Base-by-base conservation (phyloP, 805 yeast genomes). In the Maudiozyma pseudohumilis region DNA sequence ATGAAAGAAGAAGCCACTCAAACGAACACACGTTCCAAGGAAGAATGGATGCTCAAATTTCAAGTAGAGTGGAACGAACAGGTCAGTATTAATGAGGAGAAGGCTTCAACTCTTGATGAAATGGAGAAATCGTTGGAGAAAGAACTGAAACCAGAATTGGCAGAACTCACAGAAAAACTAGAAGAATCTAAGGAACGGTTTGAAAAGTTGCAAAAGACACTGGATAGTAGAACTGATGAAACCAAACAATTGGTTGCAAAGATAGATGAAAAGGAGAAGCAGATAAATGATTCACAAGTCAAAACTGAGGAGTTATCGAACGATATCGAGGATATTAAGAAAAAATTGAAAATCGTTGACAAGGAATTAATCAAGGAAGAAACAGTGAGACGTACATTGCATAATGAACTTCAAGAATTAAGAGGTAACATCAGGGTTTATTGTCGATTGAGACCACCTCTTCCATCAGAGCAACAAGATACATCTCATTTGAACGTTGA, bases 341-440 rank as follows among this genome's bases (percentile, higher is more conserved):
- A 44, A 6, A 59, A 60, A 12, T 50, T 60, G 10, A 46, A 48
- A 3, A 50, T 45, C 11, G 55, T 65, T 10, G 63, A 63, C 22
- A 56, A 59, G 8, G 54, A 61, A 23, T 55, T 78, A 8, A 52
- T 68, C 0, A 55, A 58, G 16, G 75, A 72, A 41, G 89, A 82
- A 47, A 56, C 64, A 0, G 51, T 64, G 26, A 44, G 96, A 42
- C 64, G 95, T 8, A 50, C 60, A 11, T 55, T 83, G 1, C 96
- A 86, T 51, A 78, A 84, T 52, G 68, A 66, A 43, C 63, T 89
- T 5, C 96, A 87, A 56, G 95, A 85, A 42, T 57, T 89, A 27
- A 83, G 87, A 57, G 97, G 98, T 1, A 92, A 86, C 50, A 87
- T 92, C 24, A 63, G 97, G 33, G 96, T 89, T 0, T 85, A 80